Percentiles rank a stretch among this genome's conserved stretches.
Evolutionary conservation across 2,329 filamentous ascomycete genomes (phyloP).

Genomic region (Fusarium globosum): DNA sequence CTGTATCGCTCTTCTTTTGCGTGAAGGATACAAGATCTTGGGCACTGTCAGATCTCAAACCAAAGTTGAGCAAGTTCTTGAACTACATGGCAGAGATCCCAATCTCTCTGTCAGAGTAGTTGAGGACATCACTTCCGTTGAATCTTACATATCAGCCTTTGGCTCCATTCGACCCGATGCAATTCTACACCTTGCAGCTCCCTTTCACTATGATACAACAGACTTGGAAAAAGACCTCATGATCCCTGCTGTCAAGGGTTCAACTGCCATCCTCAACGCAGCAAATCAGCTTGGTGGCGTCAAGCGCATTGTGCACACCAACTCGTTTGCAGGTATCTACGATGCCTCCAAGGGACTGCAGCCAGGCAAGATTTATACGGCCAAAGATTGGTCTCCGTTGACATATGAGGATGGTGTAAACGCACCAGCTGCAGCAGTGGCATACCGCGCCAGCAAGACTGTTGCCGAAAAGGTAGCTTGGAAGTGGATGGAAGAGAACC

Average conservation of each 20-base stretch:
- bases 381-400: constrained; percentile 6
- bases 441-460: constrained; percentile 1
- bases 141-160: background rate
- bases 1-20: background rate
- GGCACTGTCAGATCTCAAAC: constrained; percentile 1
- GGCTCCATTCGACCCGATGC: background rate
- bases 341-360: constrained; percentile 5
- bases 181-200: constrained; percentile 1
- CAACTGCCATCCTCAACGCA: constrained; percentile 4
- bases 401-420: constrained; percentile 4
- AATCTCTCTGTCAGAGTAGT: constrained; percentile 9
- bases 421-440: constrained; percentile 1
- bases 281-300: background rate
- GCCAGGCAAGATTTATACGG: constrained; percentile 1
- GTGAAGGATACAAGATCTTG: constrained; percentile 1
- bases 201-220: constrained; percentile 3
- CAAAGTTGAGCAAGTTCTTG: constrained; percentile 1
- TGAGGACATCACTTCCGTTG: background rate
- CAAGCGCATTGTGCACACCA: constrained; percentile 8
- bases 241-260: constrained; percentile 7
- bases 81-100: background rate
- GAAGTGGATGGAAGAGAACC: constrained; percentile 9
- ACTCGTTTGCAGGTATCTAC: constrained; percentile 15
- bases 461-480: constrained; percentile 12
- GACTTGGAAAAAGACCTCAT: constrained; percentile 6